Evolutionary conservation across 805 yeast species (phyloP), one percentile per base, ranked within the genome.

Genomic region (Teunomyces atbi): DNA sequence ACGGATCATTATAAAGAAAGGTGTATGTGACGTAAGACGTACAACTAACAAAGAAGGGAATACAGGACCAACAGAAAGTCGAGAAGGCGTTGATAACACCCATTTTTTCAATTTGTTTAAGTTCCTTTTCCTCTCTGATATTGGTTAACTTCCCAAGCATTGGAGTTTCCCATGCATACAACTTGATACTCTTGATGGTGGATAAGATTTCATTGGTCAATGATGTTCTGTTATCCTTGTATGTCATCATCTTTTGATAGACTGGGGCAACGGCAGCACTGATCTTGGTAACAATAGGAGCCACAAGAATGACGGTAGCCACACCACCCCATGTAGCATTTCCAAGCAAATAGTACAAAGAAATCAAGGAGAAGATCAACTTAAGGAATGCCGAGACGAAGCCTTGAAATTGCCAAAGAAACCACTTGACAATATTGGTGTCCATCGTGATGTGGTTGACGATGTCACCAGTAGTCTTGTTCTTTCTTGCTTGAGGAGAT

Each of bases 101-200:
- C 30, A 67, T 61, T 40, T 53, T 57, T 41, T 55, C 60, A 35
- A 54, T 50, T n/a, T 56, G 57, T 19, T 47, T 45, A 45, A 71
- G 59, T 48, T 71, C 74, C 49, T 66, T 62, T 15, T 58, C 60
- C 50, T 69, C 66, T 60, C 76, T 62, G 29, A 71, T 54, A 2
- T 55, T 59, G 42, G 53, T 55, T 32, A 71, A 58, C 41, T 62
- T 60, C 27, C 57, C 52, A 47, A 69, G 52, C 71, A 70, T 68
- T 18, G 75, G 74, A 27, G 51, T 50, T 48, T 71, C 76, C 76
- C 76, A 71, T 2, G 74, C 64, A 49, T 70, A 71, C 33, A 71
- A 61, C 50, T 71, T 71, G 54, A 71, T 59, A 41, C 68, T 64
- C 48, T 69, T 71, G 28, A 69, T 64, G 6, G 73, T 60, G 45